Percentiles rank a stretch among this genome's conserved stretches.
These are phyloP conservation scores for Phlebiopsis flavidoalba DNA, from an alignment of 768 basidiomycete species.

Conservation along the genomic window DNA sequence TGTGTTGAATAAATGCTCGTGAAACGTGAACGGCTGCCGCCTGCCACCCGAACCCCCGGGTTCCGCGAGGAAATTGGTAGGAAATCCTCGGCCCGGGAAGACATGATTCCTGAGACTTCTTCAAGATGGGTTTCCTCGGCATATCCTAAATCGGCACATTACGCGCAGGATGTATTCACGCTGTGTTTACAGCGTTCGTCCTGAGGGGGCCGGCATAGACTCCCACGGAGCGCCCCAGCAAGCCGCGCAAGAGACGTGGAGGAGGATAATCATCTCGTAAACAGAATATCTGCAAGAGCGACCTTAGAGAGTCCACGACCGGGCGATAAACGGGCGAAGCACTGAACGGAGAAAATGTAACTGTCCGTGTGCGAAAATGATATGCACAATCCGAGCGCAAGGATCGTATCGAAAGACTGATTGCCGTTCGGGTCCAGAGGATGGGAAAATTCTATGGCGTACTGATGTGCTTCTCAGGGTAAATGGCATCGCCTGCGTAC, in stretches of 20 bases:
- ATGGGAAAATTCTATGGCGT: conserved; percentile 23
- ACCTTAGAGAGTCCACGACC: conserved; percentile 53
- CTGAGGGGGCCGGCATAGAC: too few relatives aligned
- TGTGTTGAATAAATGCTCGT: too few relatives aligned
- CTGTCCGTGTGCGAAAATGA: conserved; percentile 53
- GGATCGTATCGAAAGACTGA: conserved; percentile 39
- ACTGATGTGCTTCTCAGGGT: conserved; percentile 23
- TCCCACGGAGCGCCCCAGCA: too few relatives aligned
- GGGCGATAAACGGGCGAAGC: conserved; percentile 37
- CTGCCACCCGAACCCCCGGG: conserved; percentile 42
- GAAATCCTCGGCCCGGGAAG: too few relatives aligned
- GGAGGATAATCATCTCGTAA: conserved; percentile 25
- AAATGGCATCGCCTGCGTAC: conserved; percentile 47
- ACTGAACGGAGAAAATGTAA: conserved; percentile 48
- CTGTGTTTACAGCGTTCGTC: too few relatives aligned
- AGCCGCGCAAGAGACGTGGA: neutral
- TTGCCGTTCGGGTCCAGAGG: conserved; percentile 38
- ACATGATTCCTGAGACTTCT: conserved; percentile 53
- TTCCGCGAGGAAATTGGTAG: too few relatives aligned
- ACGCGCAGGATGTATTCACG: conserved; percentile 41
- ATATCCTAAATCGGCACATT: conserved; percentile 48
- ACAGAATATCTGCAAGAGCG: conserved; percentile 59
- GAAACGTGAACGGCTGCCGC: too few relatives aligned
- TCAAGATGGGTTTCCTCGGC: conserved; percentile 45
- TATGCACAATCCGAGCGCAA: conserved; percentile 69